Conservation (phyloP, 2,329 filamentous ascomycete genomes). For the Talaromyces funiculosus region DNA sequence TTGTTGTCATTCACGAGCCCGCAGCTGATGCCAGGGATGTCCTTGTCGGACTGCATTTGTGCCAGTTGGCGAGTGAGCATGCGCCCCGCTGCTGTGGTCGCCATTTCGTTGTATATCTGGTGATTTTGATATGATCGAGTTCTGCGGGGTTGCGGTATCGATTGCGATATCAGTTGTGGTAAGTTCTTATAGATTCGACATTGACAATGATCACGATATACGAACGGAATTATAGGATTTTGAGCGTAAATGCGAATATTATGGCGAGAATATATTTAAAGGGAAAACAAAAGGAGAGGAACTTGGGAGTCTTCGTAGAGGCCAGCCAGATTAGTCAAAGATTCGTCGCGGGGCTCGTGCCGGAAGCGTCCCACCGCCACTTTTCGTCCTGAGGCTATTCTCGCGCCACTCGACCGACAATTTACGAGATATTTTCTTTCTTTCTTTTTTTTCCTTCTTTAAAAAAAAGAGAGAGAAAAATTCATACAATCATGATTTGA, state of each 20-base stretch:
- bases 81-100: conserved; percentile 44
- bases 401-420: neutral
- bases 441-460: too few species aligned
- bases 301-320: neutral
- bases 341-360: conserved; percentile 4
- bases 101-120: conserved; percentile 25
- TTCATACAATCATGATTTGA: neutral
- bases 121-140: neutral
- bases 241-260: neutral
- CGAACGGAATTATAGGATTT: neutral
- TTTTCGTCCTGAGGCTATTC: conserved; percentile 9
- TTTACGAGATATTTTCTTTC: neutral
- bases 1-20: conserved; percentile 78
- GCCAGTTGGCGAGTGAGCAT: conserved; percentile 83
- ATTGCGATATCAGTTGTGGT: neutral
- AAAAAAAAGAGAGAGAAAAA: too few species aligned
- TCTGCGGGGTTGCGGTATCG: neutral
- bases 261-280: neutral
- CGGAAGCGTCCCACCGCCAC: conserved; percentile 14
- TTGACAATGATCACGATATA: neutral
- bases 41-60: conserved; percentile 85
- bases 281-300: neutral
- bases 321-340: neutral
- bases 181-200: neutral
- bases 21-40: conserved; percentile 90